These are phyloP conservation scores for Plasmopara viticola DNA, from an alignment of 352 stramenopile genomes.

Conservation along the genomic window DNA sequence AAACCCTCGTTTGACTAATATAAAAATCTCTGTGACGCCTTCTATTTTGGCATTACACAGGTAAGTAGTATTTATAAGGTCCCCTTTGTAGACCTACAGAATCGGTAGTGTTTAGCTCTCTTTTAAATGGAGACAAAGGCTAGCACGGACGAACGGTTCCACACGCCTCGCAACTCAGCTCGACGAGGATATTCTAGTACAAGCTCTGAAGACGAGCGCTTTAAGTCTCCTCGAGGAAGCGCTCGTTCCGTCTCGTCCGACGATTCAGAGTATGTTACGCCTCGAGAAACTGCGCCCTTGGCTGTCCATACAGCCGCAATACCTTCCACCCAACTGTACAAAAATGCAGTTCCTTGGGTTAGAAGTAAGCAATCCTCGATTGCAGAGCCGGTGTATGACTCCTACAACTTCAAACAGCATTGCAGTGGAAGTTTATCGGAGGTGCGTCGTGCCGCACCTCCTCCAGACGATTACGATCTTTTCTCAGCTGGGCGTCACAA, in stretches of 20 bases:
- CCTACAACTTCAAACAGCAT: constrained; percentile 32
- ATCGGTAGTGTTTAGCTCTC: not conserved
- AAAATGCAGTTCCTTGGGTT: constrained; percentile 18
- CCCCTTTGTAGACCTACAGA: no score
- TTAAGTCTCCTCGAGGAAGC: constrained; percentile 45
- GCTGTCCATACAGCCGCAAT: constrained; percentile 1
- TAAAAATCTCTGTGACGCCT: no score
- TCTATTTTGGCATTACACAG: no score
- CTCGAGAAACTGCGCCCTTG: constrained; percentile 29
- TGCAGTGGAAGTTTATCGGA: constrained; percentile 4
- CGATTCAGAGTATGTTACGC: constrained; percentile 53
- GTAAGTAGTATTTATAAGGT: no score
- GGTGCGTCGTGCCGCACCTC: constrained; percentile 14
- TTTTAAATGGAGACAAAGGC: constrained; percentile 41
- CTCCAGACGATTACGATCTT: constrained; percentile 60
- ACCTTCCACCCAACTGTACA: constrained; percentile 11
- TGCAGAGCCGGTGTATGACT: constrained; percentile 13
- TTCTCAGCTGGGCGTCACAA: constrained; percentile 86
- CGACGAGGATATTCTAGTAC: constrained; percentile 45
- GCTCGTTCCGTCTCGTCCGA: constrained; percentile 60
- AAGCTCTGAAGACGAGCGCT: constrained; percentile 57
- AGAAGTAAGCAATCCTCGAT: constrained; percentile 16
- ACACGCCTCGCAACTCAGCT: constrained; percentile 55
- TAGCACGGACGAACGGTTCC: constrained; percentile 47
- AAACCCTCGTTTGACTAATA: no score